A percentile compares a stretch with the other conserved stretches of the same genome.
phyloP scores from a whole-genome alignment of 169 alveolate species.

The Amoebophrya sp. region DNA sequence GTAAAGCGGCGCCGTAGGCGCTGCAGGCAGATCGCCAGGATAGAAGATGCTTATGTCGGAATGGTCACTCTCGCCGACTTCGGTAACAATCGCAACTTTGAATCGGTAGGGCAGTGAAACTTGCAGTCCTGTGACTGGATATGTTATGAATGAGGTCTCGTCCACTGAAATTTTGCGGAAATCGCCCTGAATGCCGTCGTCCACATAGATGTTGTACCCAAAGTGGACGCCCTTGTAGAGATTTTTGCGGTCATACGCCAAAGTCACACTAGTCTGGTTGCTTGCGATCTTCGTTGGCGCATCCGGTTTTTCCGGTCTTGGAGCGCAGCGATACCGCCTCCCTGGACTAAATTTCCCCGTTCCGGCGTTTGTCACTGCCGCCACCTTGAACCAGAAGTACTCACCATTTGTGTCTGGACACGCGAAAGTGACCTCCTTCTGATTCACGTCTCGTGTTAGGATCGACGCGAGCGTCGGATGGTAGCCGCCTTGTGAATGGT shows the following conservation, averaged over 20 bases:
- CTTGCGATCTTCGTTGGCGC: neutral
- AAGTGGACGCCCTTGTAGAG: neutral
- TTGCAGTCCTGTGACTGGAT: neutral
- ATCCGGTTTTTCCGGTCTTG: neutral
- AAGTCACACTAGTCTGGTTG: neutral
- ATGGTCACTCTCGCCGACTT: neutral
- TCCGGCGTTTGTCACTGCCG: neutral
- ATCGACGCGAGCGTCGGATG: neutral
- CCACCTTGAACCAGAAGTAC: neutral
- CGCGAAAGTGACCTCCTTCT: neutral
- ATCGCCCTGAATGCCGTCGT: neutral
- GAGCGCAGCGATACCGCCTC: neutral
- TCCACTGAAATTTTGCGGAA: neutral
- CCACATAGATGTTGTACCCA: neutral
- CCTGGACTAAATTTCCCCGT: neutral
- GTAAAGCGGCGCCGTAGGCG: neutral
- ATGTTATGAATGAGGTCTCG: neutral
- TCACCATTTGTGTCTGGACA: neutral
- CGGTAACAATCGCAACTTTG: neutral
- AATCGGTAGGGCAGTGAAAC: constrained; percentile 23
- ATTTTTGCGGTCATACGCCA: neutral
- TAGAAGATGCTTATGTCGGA: neutral
- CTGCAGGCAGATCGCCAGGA: neutral
- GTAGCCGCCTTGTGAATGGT: neutral
- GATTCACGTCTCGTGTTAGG: neutral